Conservation (phyloP, 2,329 filamentous ascomycete genomes). For the Cercospora janseana region DNA sequence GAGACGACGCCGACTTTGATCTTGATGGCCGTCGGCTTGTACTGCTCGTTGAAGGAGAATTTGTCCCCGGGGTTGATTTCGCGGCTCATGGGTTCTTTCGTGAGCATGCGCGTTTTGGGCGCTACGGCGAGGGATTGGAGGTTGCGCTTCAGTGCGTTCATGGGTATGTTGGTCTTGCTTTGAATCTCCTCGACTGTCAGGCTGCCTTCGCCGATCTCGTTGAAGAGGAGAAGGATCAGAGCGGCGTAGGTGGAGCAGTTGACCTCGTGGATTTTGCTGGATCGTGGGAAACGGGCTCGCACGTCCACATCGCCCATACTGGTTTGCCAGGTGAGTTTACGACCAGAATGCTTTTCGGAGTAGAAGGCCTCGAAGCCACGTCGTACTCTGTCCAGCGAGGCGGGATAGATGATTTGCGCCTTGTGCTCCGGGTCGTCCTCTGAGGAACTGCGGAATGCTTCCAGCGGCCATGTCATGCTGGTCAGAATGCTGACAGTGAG, state of each 20-base stretch:
- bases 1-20: slow-evolving; percentile 87
- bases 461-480: slow-evolving; percentile 91
- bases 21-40: slow-evolving; percentile 77
- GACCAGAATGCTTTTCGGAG: slow-evolving; percentile 78
- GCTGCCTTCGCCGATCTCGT: slow-evolving; percentile 60
- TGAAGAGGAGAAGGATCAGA: slow-evolving; percentile 86
- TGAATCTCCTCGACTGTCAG: slow-evolving; percentile 76
- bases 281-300: slow-evolving; percentile 72
- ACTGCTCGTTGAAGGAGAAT: slow-evolving; percentile 80
- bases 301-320: slow-evolving; percentile 83
- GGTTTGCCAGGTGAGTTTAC: slow-evolving; percentile 79
- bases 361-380: slow-evolving; percentile 89
- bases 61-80: slow-evolving; percentile 71
- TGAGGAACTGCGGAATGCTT: slow-evolving; percentile 68
- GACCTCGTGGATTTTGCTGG: slow-evolving; percentile 70
- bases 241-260: slow-evolving; percentile 92
- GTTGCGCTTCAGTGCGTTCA: slow-evolving; percentile 69
- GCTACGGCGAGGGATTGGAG: slow-evolving; percentile 79
- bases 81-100: slow-evolving; percentile 78
- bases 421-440: slow-evolving; percentile 51
- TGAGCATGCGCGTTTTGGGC: slow-evolving; percentile 76
- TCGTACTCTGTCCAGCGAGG: slow-evolving; percentile 70
- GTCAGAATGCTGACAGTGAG: slow-evolving; percentile 83
- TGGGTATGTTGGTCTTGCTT: slow-evolving; percentile 73
- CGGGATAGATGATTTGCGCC: slow-evolving; percentile 68